Evolutionary conservation across 2,329 filamentous ascomycete species (phyloP), one percentile per base, ranked within the genome.

Genomic region (Colletotrichum sp.): DNA sequence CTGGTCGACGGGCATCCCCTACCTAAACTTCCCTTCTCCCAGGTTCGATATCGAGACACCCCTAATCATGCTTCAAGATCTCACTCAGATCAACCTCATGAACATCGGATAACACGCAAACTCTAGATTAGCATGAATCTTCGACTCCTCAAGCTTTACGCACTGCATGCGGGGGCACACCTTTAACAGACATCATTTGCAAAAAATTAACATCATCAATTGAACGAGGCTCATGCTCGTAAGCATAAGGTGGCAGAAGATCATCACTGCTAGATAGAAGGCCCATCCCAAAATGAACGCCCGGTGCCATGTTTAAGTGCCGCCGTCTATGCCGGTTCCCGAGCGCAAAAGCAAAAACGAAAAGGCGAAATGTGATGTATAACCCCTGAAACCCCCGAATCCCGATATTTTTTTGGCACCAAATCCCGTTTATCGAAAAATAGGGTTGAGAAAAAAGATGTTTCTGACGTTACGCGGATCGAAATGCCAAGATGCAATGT

Each of bases 401-500:
- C 24, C 28, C 16, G 10, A 13, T 28, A 24, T 65, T 73, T 55
- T 55, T 65, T 60, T 26, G 18, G 3, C 15, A 52, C 26, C 43
- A 15, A 62, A 6, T 28, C 32, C 65, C 18, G 26, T 21, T 34
- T 65, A 24, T 62, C 32, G 30, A 36, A 26, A 34, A 15, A 28
- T 16, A 58, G 7, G 15, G 52, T 18, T 9, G 24, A 5, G n/a
- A 21, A 36, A 15, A 21, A 24, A 24, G 24, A n/a, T 12, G 5
- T 36, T 61, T 18, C 43, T 52, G 21, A 64, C 26, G 6, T 18
- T 21, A 55, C 66, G 74, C 74, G 64, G 75, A 77, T 78, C 76
- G 68, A 67, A 75, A 72, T 78, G 76, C 75, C 76, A 77, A 38
- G 34, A 65, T 78, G 75, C 76, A 77, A 75, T 66, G 16, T 75